A percentile compares a stretch with the other conserved stretches of the same genome.
Evolutionary conservation across 1,284 basidiomycete species (phyloP).

Genomic region (Gomphus bonarii): DNA sequence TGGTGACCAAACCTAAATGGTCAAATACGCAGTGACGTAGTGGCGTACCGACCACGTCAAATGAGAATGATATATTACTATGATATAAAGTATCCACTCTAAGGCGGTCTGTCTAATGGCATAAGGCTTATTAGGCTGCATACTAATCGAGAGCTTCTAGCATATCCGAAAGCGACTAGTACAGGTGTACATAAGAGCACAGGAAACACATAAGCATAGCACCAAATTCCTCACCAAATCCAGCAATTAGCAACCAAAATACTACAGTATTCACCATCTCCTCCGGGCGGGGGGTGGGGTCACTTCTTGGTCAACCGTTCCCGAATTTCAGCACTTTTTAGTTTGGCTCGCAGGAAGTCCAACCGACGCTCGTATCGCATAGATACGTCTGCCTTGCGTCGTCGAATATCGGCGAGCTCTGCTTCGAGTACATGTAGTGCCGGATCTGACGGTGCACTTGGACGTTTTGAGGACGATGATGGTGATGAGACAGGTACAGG

Average conservation of each 20-base stretch:
- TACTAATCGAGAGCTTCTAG: neutral
- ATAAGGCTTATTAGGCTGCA: neutral
- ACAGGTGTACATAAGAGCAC: slow-evolving; percentile 2
- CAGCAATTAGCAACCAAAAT: neutral
- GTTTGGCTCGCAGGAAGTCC: slow-evolving; percentile 57
- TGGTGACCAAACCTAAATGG: too few species aligned
- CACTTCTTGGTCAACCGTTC: slow-evolving; percentile 48
- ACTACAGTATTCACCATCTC: neutral
- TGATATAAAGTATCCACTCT: neutral
- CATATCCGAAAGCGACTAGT: slow-evolving; percentile 1
- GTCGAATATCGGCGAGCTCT: slow-evolving; percentile 53
- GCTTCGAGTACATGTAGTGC: slow-evolving; percentile 23
- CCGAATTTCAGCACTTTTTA: slow-evolving; percentile 65
- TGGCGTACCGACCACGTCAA: too few species aligned
- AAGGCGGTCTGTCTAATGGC: neutral
- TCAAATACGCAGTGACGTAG: too few species aligned
- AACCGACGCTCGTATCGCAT: slow-evolving; percentile 54
- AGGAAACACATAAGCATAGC: slow-evolving; percentile 6
- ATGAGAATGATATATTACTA: too few species aligned
- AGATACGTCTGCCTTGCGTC: slow-evolving; percentile 50
- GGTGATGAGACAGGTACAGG: neutral
- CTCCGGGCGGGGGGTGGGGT: slow-evolving; percentile 3
- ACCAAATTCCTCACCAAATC: neutral
- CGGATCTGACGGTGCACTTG: neutral
- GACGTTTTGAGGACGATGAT: neutral